phyloP scores from a whole-genome alignment of 495 filamentous ascomycete genomes.

The Geoglossum glabrum region DNA sequence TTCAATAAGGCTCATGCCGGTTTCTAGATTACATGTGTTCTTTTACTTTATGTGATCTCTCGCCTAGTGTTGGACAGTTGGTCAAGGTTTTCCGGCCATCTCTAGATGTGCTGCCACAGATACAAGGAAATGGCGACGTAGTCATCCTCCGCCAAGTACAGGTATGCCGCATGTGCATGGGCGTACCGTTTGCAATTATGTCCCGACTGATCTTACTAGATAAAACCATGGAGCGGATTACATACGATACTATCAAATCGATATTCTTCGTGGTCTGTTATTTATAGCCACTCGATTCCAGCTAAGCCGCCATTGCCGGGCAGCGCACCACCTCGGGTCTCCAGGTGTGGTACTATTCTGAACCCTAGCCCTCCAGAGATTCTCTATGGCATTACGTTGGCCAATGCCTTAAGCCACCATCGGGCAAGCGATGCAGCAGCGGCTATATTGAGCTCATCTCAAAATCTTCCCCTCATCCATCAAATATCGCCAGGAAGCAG shows the following conservation, averaged over 20 bases:
- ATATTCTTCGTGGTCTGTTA: constrained; percentile 12
- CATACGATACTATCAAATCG: constrained; percentile 11
- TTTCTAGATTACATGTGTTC: constrained; percentile 21
- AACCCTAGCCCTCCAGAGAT: not conserved
- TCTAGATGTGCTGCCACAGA: constrained; percentile 19
- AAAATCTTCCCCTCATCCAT: not conserved
- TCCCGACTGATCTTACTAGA: not conserved
- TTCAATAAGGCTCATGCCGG: not conserved
- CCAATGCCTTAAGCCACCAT: not conserved
- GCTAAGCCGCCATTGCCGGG: constrained; percentile 12
- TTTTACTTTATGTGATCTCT: constrained; percentile 29
- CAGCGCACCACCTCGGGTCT: not conserved
- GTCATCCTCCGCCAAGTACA: constrained; percentile 24
- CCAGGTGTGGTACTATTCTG: not conserved
- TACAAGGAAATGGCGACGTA: constrained; percentile 25
- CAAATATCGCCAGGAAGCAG: not conserved
- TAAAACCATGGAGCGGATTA: constrained; percentile 12
- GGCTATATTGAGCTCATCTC: not conserved
- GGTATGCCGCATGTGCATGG: constrained; percentile 10
- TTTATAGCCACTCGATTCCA: constrained; percentile 14
- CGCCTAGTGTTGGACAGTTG: constrained; percentile 25
- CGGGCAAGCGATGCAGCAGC: not conserved
- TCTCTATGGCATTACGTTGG: not conserved
- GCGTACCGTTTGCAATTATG: not conserved
- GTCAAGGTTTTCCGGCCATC: constrained; percentile 29